Evolutionary conservation across 306 rosid genomes (phyloP), one percentile per base, ranked within the genome.

Genomic region (Trifolium repens): DNA sequence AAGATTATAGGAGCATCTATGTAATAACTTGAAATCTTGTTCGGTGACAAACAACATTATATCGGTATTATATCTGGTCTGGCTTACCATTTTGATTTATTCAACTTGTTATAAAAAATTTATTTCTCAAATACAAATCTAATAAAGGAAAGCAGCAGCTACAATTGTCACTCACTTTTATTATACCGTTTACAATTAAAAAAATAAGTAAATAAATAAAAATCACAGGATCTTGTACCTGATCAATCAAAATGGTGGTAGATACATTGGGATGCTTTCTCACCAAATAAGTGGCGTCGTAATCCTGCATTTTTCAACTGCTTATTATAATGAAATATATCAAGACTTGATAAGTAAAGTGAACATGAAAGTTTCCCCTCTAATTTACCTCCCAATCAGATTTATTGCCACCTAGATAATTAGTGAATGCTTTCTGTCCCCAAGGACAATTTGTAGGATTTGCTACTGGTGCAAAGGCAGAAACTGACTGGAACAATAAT

Each of bases 401-500:
- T 82, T 91, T 90, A 60, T 84, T 81, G 88, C 67, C 84, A 30
- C 96, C 96, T 1, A 94, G 91, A 87, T 94, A 94, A 81, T 94
- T 91, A 57, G 96, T 67, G 84, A 94, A 91, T 69, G 96, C 97
- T 85, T 91, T 94, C 86, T 85, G 91, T 80, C 98, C 98, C 97
- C 96, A 91, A 5, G 97, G 85, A 67, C 97, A 88, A 78, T 87
- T 90, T 63, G 74, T 83, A 73, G 98, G 97, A 87, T 94, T 94
- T 54, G 39, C 90, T 75, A 94, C 35, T 11, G 97, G 98, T 65
- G 98, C 74, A 44, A 88, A 91, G 75, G 98, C 98, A 50, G 97
- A 94, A 63, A 85, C 94, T 14, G 97, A 94, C 98, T 94, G 89
- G 19, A 82, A 77, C 72, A 79, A 67, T 62, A 64, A 76, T 34